Base-by-base conservation (phyloP, 1,284 basidiomycete species). In the Fereydounia khargensis region DNA sequence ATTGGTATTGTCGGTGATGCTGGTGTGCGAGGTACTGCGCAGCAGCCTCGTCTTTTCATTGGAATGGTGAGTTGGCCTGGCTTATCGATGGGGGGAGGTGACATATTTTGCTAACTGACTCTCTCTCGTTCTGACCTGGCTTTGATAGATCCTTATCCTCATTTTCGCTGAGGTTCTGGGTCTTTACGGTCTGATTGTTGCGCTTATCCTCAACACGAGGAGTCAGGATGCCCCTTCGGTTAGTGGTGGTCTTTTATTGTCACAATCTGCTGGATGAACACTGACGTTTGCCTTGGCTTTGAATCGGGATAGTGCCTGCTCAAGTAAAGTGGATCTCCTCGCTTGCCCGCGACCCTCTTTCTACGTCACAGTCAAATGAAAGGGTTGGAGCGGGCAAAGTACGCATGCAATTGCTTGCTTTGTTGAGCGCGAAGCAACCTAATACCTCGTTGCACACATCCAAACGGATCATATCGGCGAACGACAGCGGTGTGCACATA, bases 1-100 rank as follows among this genome's bases (percentile, higher is more conserved):
- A 94, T 98, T 74, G 94, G 94, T 23, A 84, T 87, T 54, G 90
- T 97, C 20, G 94, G 92, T 45, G 94, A 98, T 74, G 85, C 92
- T 18, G 91, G 69, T 70, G 64, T 69, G 31, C 53, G 73, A 47
- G 68, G 71, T 62, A 70, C 58, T 9, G 78, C 78, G 23, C 78
- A 94, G 77, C 91, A 96, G 79, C 89, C 90, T 35, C 82, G 89
- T 73, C 81, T 97, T 59, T 95, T 92, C 73, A 91, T 96, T 30
- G 82, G 85, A 16, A 86, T 95, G 81, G 79, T 75, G 39, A 41
- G 62, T 42, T 17, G 18, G 4, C 20, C 8, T 16, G n/a, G n/a
- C n/a, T n/a, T 1, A 20, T 3, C 33, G 33, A 34, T 34, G 13
- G 32, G n/a, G 33, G 18, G 10, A 16, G 3, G 9, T 2, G 20